phyloP scores from a whole-genome alignment of 345 rosid species.

The Populus deltoides region DNA sequence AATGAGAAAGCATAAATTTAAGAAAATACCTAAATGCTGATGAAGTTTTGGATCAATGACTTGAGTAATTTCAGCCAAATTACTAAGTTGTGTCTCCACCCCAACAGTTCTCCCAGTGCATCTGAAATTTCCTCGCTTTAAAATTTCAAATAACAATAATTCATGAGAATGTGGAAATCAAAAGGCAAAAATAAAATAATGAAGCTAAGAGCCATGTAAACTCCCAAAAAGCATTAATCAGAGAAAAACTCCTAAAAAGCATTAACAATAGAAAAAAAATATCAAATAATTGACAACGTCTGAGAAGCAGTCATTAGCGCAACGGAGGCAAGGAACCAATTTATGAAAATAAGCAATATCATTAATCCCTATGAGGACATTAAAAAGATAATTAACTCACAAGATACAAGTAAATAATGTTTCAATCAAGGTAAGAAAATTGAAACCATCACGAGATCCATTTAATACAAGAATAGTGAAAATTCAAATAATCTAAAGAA shows the following conservation, averaged over 20 bases:
- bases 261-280: not conserved
- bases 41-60: slow-evolving; percentile 95
- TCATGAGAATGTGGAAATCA: slow-evolving; percentile 28
- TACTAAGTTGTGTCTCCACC: slow-evolving; percentile 85
- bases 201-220: slow-evolving; percentile 3
- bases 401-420: not conserved
- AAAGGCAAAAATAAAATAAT: slow-evolving; percentile 1
- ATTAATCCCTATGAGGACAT: not conserved
- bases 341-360: not conserved
- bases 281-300: not conserved
- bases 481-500: not conserved
- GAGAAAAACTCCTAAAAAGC: not conserved
- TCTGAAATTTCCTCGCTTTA: slow-evolving; percentile 89
- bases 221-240: not conserved
- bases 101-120: slow-evolving; percentile 89
- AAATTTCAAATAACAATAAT: slow-evolving; percentile 29
- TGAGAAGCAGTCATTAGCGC: not conserved
- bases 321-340: not conserved
- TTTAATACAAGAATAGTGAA: not conserved
- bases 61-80: slow-evolving; percentile 83
- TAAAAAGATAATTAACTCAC: not conserved
- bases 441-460: not conserved
- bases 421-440: not conserved
- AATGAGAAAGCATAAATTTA: not conserved
- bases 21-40: slow-evolving; percentile 78